These are phyloP conservation scores for Cymbopogon flexuosus DNA, from an alignment of 202 grass and related monocot species.

Conservation along the genomic window DNA sequence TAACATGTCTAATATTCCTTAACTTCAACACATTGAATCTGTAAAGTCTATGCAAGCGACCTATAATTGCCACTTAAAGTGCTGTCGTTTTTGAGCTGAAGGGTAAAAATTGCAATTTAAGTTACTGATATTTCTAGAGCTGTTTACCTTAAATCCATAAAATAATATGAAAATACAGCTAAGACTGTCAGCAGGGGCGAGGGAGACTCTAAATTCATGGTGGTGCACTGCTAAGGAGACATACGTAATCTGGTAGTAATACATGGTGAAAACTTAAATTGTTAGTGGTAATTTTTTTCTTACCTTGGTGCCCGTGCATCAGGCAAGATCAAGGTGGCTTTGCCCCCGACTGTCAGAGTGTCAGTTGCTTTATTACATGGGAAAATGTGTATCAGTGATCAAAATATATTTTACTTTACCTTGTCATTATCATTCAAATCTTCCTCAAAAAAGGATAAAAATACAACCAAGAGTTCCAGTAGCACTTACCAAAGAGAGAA, in stretches of 20 bases:
- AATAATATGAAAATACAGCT: background rate
- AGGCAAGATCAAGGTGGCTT: too few species aligned
- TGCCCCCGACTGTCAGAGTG: background rate
- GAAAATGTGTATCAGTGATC: background rate
- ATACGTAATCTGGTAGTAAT: too few species aligned
- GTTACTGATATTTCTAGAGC: background rate
- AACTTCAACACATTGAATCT: background rate
- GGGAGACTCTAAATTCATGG: too few species aligned
- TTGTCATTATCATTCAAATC: background rate
- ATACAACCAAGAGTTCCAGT: background rate
- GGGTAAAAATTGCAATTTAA: background rate
- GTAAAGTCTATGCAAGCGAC: background rate
- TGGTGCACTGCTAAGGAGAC: too few species aligned
- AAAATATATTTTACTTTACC: conserved; percentile 18
- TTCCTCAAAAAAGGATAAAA: background rate
- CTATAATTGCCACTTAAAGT: background rate
- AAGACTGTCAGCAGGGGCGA: background rate
- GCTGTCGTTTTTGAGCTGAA: background rate
- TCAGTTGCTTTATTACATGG: background rate
- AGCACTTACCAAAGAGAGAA: background rate
- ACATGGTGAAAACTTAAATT: too few species aligned
- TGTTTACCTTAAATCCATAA: background rate
- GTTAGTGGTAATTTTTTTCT: too few species aligned
- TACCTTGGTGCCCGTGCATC: too few species aligned
- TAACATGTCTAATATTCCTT: background rate